Evolutionary conservation across 306 rosid genomes (phyloP), one percentile per base, ranked within the genome.

Genomic region (Begonia masoniana): DNA sequence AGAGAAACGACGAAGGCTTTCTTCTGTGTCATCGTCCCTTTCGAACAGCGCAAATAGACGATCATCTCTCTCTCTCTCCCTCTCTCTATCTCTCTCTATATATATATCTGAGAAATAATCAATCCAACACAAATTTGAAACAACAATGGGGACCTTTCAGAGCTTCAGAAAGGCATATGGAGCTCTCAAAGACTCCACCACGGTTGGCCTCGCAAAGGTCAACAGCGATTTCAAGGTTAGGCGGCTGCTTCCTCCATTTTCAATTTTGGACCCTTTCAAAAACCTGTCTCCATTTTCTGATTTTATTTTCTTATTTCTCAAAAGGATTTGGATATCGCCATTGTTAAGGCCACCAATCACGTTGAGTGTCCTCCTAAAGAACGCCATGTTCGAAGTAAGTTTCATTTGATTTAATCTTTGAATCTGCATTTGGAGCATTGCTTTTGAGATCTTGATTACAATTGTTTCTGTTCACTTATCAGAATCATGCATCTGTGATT

Each of bases 181-280:
- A 68, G 97, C 94, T 75, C 79, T 91, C 60, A 91, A 91, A 61
- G 97, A 91, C 56, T 72, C 95, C 35, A 91, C 97, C 74, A 85
- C 41, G 75, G 97, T 91, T 69, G 97, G 97, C 76, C 82, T 91
- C n/a, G 95, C 95, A 68, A 91, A 91, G 73, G 88, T 91, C 76
- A 81, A 83, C 16, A 91, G 96, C 72, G 97, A 91, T 54, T 78
- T 70, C 76, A 91, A 85, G 96, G 97, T 89, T 39, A 2, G 8
- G 7, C 1, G 6, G 7, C 13, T 10, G 15, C 17, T 31, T 31
- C 9, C 39, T 31, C 54, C 19, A 10, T 10, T 6, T 48, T 24
- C 17, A 12, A 15, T 9, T 26, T 55, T 50, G 31, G 45, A 6
- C 43, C 9, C 26, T 9, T 14, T 4, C 42, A 35, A 16, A 10